Evolutionary conservation across 2,329 filamentous ascomycete species (phyloP).

Genomic region (Calcarisporium arbuscula): DNA sequence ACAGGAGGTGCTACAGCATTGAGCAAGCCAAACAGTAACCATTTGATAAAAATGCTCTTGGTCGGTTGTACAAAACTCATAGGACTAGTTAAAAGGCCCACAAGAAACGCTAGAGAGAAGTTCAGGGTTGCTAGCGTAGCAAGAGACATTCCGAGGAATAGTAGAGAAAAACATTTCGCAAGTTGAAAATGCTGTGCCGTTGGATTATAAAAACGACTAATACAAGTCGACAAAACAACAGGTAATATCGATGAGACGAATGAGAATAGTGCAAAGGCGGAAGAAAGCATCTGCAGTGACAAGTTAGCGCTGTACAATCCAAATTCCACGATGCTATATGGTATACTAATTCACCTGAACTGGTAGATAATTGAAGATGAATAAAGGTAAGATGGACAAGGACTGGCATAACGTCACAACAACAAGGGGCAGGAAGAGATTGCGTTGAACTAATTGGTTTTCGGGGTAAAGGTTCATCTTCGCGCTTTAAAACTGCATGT

Average conservation of each 20-base stretch:
- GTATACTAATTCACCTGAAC: slow-evolving; percentile 47
- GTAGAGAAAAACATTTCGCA: slow-evolving; percentile 85
- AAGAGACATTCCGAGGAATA: slow-evolving; percentile 85
- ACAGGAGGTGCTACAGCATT: slow-evolving; percentile 57
- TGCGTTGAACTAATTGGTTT: slow-evolving; percentile 44
- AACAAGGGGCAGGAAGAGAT: slow-evolving; percentile 66
- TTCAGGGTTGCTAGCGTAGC: slow-evolving; percentile 92
- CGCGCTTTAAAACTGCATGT: too few relatives aligned
- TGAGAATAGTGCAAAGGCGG: slow-evolving; percentile 53
- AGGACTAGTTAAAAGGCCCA: slow-evolving; percentile 73
- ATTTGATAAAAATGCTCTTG: slow-evolving; percentile 28
- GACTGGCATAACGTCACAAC: slow-evolving; percentile 70
- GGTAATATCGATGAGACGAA: slow-evolving; percentile 51
- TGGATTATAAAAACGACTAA: slow-evolving; percentile 46
- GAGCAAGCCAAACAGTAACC: slow-evolving; percentile 44
- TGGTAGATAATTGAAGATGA: slow-evolving; percentile 73
- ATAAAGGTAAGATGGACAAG: slow-evolving; percentile 73
- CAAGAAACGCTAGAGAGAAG: slow-evolving; percentile 81
- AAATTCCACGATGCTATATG: too few relatives aligned
- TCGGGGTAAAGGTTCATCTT: too few relatives aligned
- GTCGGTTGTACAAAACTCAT: slow-evolving; percentile 65
- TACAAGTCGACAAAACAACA: slow-evolving; percentile 45
- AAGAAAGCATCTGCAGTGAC: slow-evolving; percentile 47
- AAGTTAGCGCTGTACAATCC: too few relatives aligned
- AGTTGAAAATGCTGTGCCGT: slow-evolving; percentile 67